These are phyloP conservation scores for Candida sanyaensis DNA, from an alignment of 1,139 yeast genomes.

Conservation along the genomic window DNA sequence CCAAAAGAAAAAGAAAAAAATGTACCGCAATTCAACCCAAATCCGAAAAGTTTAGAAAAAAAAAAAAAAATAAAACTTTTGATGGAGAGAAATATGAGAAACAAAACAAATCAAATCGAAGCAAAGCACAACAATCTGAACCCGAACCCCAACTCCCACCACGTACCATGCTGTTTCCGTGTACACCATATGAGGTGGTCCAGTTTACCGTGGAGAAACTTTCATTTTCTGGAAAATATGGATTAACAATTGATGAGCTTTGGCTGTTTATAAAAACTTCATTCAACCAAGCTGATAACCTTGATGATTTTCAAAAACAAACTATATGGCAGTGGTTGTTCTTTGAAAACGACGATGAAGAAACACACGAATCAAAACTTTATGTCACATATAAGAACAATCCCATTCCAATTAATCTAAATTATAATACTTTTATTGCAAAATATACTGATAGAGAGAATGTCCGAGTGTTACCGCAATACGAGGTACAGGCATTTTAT, in stretches of 20 bases:
- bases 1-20: no score
- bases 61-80: no score
- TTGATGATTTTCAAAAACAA: constrained; percentile 39
- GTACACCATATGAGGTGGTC: constrained; percentile 33
- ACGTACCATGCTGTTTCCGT: constrained; percentile 20
- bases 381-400: constrained; percentile 19
- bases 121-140: neutral
- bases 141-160: no score
- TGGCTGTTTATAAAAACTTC: constrained; percentile 29
- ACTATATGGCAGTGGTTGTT: constrained; percentile 46
- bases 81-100: no score
- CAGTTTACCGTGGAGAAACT: constrained; percentile 28
- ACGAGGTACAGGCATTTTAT: constrained; percentile 44
- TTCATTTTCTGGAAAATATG: constrained; percentile 40
- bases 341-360: constrained; percentile 20
- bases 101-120: no score
- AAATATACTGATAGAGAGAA: constrained; percentile 16
- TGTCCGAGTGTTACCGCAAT: constrained; percentile 30
- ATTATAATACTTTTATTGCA: constrained; percentile 22
- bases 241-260: constrained; percentile 29
- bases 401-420: constrained; percentile 20
- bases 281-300: constrained; percentile 17
- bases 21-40: no score
- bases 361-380: constrained; percentile 18
- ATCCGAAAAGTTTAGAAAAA: no score